phyloP scores from a whole-genome alignment of 768 basidiomycete species.

The Cystofilobasidium bisporidii region DNA sequence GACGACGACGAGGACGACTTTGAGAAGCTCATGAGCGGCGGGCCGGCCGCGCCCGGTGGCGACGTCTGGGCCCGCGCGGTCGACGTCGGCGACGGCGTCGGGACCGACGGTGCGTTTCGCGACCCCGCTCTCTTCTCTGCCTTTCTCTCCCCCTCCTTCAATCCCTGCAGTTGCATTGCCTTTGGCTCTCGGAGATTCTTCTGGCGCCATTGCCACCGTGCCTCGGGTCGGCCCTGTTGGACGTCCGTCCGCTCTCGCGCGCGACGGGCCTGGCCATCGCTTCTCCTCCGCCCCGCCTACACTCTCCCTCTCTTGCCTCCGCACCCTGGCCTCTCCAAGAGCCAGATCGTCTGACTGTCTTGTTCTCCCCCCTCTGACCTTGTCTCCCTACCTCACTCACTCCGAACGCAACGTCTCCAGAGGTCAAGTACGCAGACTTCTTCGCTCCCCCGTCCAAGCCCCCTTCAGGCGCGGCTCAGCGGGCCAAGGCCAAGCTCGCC shows the following conservation, averaged over 20 bases:
- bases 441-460: conserved; percentile 37
- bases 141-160: not conserved
- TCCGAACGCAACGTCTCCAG: too few relatives aligned
- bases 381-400: not conserved
- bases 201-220: too few relatives aligned
- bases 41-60: conserved; percentile 13
- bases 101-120: conserved; percentile 30
- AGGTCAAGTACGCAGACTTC: conserved; percentile 40
- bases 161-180: too few relatives aligned
- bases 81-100: conserved; percentile 17
- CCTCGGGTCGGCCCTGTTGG: too few relatives aligned
- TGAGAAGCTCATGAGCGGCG: conserved; percentile 27
- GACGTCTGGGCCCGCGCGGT: conserved; percentile 21
- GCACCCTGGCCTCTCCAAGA: too few relatives aligned
- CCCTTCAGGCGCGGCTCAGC: conserved; percentile 11
- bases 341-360: too few relatives aligned
- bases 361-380: not conserved
- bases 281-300: too few relatives aligned
- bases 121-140: not conserved
- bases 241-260: too few relatives aligned
- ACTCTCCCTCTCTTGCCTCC: not conserved
- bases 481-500: conserved; percentile 1
- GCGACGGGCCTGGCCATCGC: too few relatives aligned
- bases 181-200: too few relatives aligned
- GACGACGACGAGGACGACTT: conserved; percentile 41